Conservation (phyloP, 2,329 filamentous ascomycete species). For the Diaporthe helianthi region DNA sequence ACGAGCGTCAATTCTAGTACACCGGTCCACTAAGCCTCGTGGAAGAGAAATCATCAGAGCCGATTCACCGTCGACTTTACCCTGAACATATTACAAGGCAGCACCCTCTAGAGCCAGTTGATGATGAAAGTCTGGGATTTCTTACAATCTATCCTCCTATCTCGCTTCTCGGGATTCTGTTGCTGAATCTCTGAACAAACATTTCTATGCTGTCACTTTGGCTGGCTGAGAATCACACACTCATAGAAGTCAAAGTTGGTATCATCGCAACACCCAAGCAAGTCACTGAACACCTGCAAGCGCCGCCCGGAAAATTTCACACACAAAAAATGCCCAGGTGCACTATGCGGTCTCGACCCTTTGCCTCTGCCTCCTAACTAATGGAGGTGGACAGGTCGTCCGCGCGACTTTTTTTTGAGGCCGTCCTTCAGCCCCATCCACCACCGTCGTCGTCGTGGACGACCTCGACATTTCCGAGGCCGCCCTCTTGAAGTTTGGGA, state of each 20-base stretch:
- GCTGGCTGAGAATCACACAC: not conserved
- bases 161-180: not conserved
- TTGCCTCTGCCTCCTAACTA: slow-evolving; percentile 49
- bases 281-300: slow-evolving; percentile 7
- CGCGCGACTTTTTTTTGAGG: slow-evolving; percentile 44
- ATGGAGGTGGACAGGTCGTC: slow-evolving; percentile 48
- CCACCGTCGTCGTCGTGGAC: slow-evolving; percentile 42
- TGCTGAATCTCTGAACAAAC: not conserved
- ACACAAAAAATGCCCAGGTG: not conserved
- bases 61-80: too few relatives aligned
- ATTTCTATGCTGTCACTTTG: slow-evolving; percentile 3
- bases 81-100: not conserved
- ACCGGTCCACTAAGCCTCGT: too few relatives aligned
- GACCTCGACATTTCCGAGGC: slow-evolving; percentile 60
- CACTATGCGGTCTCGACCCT: slow-evolving; percentile 46
- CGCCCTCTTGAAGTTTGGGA: slow-evolving; percentile 56
- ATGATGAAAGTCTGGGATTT: not conserved
- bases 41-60: not conserved
- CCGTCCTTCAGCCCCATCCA: slow-evolving; percentile 38
- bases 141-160: slow-evolving; percentile 4
- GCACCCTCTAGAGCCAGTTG: too few relatives aligned
- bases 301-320: not conserved
- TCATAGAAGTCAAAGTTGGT: slow-evolving; percentile 13
- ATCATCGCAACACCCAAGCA: slow-evolving; percentile 13
- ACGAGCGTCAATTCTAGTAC: too few relatives aligned